Conservation (phyloP, 2,329 filamentous ascomycete species). For the Colletotrichum gloeosporioides region DNA sequence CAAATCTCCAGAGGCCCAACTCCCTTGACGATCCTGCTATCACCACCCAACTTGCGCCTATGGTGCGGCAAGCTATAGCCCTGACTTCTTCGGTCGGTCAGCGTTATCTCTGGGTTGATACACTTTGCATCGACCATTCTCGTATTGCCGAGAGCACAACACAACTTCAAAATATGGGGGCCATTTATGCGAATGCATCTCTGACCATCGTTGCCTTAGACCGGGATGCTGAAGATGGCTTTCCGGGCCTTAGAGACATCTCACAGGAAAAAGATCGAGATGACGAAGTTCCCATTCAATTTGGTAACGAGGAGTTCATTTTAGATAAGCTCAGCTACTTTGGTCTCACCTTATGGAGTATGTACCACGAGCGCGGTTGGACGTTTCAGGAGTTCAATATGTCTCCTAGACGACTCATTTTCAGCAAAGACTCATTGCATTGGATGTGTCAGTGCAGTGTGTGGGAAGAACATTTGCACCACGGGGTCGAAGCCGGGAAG, state of each 20-base stretch:
- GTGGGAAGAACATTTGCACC: not conserved
- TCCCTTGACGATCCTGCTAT: not conserved
- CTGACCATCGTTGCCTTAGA: not conserved
- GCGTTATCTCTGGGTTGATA: not conserved
- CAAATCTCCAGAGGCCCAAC: not conserved
- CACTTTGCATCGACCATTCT: not conserved
- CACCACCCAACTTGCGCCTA: not conserved
- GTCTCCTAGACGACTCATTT: not conserved
- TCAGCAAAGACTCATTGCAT: not conserved
- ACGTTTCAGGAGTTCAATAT: not conserved
- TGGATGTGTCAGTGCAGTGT: not conserved
- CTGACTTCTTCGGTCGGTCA: not conserved
- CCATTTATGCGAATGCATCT: not conserved
- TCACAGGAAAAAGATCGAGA: rapidly evolving
- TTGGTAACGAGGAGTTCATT: not conserved
- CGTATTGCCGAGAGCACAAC: not conserved
- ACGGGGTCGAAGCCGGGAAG: too few relatives aligned
- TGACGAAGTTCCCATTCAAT: not conserved
- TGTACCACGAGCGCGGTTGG: not conserved
- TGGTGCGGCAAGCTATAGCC: not conserved
- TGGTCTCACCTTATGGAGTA: too few relatives aligned
- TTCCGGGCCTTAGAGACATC: not conserved
- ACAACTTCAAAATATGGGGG: not conserved
- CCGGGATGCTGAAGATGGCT: not conserved
- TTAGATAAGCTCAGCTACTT: not conserved